These are phyloP conservation scores for Solanum piurae DNA, from an alignment of 257 asterid genomes.

Conservation along the genomic window DNA sequence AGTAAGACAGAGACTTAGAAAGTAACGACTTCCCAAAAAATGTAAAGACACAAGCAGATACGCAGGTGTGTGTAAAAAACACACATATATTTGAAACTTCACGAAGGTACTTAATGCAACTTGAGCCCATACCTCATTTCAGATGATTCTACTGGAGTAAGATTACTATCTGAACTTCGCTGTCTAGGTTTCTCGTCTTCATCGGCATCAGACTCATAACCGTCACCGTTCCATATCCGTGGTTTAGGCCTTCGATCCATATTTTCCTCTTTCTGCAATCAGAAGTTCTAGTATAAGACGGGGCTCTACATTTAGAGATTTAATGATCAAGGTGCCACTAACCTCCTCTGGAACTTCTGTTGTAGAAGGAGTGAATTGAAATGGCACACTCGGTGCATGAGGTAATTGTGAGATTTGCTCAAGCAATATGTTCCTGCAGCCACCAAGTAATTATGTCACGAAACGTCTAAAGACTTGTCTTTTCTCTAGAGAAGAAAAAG, in stretches of 20 bases:
- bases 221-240: conserved; percentile 79
- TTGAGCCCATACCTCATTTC: conserved; percentile 36
- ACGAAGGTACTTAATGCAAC: neutral
- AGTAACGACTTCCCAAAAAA: neutral
- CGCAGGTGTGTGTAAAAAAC: neutral
- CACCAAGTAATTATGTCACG: neutral
- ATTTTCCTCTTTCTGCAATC: conserved; percentile 52
- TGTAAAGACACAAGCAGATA: neutral
- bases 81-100: neutral
- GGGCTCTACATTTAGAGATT: neutral
- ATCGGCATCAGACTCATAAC: conserved; percentile 63
- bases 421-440: conserved; percentile 61
- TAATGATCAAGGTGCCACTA: conserved; percentile 5
- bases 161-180: conserved; percentile 33
- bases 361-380: conserved; percentile 58
- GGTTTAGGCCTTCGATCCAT: conserved; percentile 80
- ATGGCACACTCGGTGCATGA: conserved; percentile 78
- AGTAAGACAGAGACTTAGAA: neutral
- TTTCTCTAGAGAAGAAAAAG: neutral
- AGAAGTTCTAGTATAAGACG: neutral
- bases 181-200: conserved; percentile 35
- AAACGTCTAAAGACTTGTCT: neutral
- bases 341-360: conserved; percentile 75
- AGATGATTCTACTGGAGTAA: conserved; percentile 17
- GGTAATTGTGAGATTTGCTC: conserved; percentile 65